Evolutionary conservation across 2,329 filamentous ascomycete genomes (phyloP).

Genomic region (Epichloe sylvatica): DNA sequence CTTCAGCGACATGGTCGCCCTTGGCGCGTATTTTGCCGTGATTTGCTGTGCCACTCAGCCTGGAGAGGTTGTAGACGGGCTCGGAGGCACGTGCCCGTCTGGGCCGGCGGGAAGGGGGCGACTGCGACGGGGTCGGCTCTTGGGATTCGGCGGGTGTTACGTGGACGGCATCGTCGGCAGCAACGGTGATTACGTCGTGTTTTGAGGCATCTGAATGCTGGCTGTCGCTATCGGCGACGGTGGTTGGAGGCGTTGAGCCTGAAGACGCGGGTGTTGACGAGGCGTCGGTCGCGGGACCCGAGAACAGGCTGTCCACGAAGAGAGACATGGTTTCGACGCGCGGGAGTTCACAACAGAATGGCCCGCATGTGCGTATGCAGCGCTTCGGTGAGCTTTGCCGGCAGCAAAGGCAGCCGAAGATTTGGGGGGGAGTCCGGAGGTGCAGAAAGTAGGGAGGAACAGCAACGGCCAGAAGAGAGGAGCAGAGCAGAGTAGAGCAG

Average conservation of each 20-base stretch:
- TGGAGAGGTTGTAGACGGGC: constrained; percentile 53
- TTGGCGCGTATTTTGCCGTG: constrained; percentile 44
- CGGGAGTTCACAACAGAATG: not conserved
- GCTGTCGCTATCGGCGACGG: constrained; percentile 47
- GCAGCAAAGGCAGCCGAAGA: constrained; percentile 5
- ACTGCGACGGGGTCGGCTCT: constrained; percentile 7
- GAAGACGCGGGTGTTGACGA: constrained; percentile 41
- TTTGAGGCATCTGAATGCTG: constrained; percentile 33
- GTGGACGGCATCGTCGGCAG: constrained; percentile 12
- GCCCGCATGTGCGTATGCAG: constrained; percentile 1
- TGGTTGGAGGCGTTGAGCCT: constrained; percentile 53
- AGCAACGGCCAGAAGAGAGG: not conserved
- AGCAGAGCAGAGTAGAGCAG: not conserved
- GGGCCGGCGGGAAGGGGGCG: constrained; percentile 29
- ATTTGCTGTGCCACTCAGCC: constrained; percentile 46
- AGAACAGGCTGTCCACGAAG: constrained; percentile 21
- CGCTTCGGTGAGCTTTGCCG: constrained; percentile 4
- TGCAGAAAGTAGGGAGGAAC: not conserved
- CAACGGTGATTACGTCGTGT: constrained; percentile 23
- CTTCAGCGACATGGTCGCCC: constrained; percentile 31
- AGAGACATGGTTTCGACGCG: constrained; percentile 15
- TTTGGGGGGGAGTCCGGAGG: not conserved
- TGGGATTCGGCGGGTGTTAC: constrained; percentile 16
- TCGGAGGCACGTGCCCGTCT: constrained; percentile 41
- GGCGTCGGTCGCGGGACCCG: constrained; percentile 21